These are phyloP conservation scores for Russula emetica DNA, from an alignment of 768 basidiomycete genomes.

Conservation along the genomic window DNA sequence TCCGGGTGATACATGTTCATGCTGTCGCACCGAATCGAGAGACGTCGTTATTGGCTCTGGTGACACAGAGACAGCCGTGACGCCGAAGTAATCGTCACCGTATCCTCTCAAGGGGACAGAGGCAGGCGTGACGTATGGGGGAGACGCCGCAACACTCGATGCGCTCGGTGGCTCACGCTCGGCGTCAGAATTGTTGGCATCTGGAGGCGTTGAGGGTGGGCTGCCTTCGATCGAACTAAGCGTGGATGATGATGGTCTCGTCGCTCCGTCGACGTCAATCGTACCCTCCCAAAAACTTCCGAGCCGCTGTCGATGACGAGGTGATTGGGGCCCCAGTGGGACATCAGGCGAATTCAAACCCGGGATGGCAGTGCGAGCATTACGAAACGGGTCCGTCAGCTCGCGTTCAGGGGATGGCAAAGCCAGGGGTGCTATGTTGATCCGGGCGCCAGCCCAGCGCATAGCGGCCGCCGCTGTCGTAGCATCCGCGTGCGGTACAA, in stretches of 20 bases:
- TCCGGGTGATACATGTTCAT: constrained; percentile 28
- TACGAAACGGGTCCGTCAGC: constrained; percentile 84
- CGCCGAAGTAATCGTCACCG: constrained; percentile 35
- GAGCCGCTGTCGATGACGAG: constrained; percentile 55
- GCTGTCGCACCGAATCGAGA: constrained; percentile 27
- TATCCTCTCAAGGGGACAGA: constrained; percentile 28
- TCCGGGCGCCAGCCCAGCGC: constrained; percentile 78
- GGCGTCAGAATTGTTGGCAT: background rate
- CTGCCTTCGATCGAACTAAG: constrained; percentile 34
- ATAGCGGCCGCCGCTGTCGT: constrained; percentile 74
- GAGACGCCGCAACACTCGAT: constrained; percentile 26
- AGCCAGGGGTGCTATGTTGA: constrained; percentile 81
- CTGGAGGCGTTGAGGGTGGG: constrained; percentile 28
- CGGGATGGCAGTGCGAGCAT: constrained; percentile 61
- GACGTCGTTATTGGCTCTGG: background rate
- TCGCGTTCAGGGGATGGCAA: constrained; percentile 90
- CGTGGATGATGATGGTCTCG: constrained; percentile 9
- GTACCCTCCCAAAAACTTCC: constrained; percentile 78
- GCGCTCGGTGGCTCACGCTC: constrained; percentile 10
- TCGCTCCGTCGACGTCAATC: constrained; percentile 51
- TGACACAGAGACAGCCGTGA: constrained; percentile 3
- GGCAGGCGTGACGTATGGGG: constrained; percentile 32
- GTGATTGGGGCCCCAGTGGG: constrained; percentile 40
- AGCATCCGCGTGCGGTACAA: constrained; percentile 45
- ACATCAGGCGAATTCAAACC: constrained; percentile 48